Percentiles rank a stretch among this genome's conserved stretches.
phyloP scores from a whole-genome alignment of 441 rosid genomes.

The Capsella rubella region DNA sequence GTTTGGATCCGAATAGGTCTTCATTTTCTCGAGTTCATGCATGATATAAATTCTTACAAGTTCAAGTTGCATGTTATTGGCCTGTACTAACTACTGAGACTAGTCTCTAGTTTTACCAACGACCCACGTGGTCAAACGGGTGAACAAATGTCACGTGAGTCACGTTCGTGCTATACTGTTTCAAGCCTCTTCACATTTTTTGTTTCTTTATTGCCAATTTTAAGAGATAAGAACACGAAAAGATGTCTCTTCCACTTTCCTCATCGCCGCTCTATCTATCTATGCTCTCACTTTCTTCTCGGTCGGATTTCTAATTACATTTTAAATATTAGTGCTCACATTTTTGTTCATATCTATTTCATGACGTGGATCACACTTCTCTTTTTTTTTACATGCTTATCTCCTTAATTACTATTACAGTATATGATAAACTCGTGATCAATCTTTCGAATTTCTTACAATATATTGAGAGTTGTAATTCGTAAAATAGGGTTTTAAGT shows the following conservation, averaged over 20 bases:
- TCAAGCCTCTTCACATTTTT: slow-evolving; percentile 5
- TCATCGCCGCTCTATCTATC: slow-evolving; percentile 16
- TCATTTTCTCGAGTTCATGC: not conserved
- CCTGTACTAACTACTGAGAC: not conserved
- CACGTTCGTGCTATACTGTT: slow-evolving; percentile 24
- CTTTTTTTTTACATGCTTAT: slow-evolving; percentile 33
- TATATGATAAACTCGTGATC: not conserved
- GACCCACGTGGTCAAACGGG: slow-evolving; percentile 36
- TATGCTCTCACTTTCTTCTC: slow-evolving; percentile 22
- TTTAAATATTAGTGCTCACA: slow-evolving; percentile 32
- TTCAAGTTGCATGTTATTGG: not conserved
- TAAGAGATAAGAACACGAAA: slow-evolving; percentile 39
- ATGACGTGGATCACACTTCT: slow-evolving; percentile 44
- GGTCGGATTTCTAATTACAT: slow-evolving; percentile 39
- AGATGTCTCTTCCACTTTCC: slow-evolving; percentile 32
- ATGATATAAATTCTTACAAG: not conserved
- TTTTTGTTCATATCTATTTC: slow-evolving; percentile 5
- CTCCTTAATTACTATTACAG: not conserved
- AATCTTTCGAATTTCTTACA: not conserved
- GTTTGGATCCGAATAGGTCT: not conserved
- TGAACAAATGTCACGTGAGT: slow-evolving; percentile 39
- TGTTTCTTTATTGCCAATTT: slow-evolving; percentile 13
- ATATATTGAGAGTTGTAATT: too few relatives aligned
- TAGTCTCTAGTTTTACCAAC: slow-evolving; percentile 5
- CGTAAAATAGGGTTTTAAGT: not conserved